Conservation (phyloP, 176 grass and related monocot species). For the Eremochloa ophiuroides region DNA sequence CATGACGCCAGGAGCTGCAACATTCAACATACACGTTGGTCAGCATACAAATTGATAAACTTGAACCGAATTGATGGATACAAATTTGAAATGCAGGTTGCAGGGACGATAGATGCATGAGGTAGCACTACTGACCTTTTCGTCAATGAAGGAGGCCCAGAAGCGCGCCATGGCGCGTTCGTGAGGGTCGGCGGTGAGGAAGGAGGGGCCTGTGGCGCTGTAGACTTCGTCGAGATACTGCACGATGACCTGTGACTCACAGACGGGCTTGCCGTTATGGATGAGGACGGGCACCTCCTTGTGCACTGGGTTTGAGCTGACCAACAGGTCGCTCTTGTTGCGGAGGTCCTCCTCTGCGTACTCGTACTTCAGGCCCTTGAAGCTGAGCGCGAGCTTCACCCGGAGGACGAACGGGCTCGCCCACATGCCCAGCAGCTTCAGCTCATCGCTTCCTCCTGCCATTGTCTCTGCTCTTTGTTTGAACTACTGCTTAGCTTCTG, state of each 20-base stretch:
- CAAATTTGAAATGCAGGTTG: neutral
- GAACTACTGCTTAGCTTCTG: neutral
- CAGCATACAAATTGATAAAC: neutral
- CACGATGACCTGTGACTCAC: too few relatives aligned
- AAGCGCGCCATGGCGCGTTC: too few relatives aligned
- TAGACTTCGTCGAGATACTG: too few relatives aligned
- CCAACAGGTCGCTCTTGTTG: conserved; percentile 49
- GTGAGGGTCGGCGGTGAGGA: too few relatives aligned
- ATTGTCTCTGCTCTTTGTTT: neutral
- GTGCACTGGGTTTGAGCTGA: conserved; percentile 48
- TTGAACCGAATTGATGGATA: neutral
- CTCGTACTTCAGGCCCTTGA: neutral
- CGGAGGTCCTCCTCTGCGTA: neutral
- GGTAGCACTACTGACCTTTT: too few relatives aligned
- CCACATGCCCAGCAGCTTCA: conserved; percentile 39
- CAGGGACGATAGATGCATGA: too few relatives aligned
- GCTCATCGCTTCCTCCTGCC: neutral
- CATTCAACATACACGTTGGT: neutral
- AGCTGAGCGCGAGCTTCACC: conserved; percentile 36
- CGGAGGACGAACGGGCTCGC: conserved; percentile 18
- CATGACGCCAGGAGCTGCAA: conserved; percentile 16
- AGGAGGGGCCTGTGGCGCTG: too few relatives aligned
- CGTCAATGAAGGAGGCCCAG: too few relatives aligned
- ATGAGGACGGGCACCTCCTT: conserved; percentile 57
- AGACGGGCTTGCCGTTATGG: too few relatives aligned